Conservation (phyloP, 371 early-diverging fungal genomes). For the Mortierella sp. region DNA sequence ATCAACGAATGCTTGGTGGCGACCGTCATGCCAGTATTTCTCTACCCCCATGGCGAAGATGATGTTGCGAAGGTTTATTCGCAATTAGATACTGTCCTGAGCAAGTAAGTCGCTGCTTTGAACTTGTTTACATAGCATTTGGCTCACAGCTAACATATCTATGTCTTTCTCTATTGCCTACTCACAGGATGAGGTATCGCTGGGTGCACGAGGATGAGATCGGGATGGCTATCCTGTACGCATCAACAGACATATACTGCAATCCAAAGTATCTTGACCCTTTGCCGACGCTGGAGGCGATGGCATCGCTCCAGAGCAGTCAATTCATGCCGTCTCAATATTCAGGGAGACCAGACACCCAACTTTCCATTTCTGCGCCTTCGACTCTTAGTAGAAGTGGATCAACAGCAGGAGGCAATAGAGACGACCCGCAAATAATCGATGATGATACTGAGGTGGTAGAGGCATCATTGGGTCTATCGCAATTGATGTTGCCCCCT, state of each 20-base stretch:
- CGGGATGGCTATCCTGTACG: slow-evolving; percentile 33
- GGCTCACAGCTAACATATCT: background rate
- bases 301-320: slow-evolving; percentile 19
- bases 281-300: slow-evolving; percentile 20
- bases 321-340: slow-evolving; percentile 4
- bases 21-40: slow-evolving; percentile 35
- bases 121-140: background rate
- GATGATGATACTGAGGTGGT: slow-evolving; percentile 9
- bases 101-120: slow-evolving; percentile 17
- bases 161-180: background rate
- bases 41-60: slow-evolving; percentile 9
- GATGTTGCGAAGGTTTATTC: slow-evolving; percentile 9
- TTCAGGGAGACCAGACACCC: background rate
- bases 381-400: background rate
- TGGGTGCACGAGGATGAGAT: slow-evolving; percentile 49
- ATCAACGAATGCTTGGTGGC: slow-evolving; percentile 26
- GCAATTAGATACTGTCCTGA: slow-evolving; percentile 16
- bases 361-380: background rate
- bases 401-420: background rate
- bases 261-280: slow-evolving; percentile 40
- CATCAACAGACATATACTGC: slow-evolving; percentile 41
- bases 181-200: slow-evolving; percentile 40
- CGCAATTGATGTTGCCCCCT: slow-evolving; percentile 22
- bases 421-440: background rate
- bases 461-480: slow-evolving; percentile 17